Conservation (phyloP, 2,329 filamentous ascomycete genomes). For the Elsinoe australis region DNA sequence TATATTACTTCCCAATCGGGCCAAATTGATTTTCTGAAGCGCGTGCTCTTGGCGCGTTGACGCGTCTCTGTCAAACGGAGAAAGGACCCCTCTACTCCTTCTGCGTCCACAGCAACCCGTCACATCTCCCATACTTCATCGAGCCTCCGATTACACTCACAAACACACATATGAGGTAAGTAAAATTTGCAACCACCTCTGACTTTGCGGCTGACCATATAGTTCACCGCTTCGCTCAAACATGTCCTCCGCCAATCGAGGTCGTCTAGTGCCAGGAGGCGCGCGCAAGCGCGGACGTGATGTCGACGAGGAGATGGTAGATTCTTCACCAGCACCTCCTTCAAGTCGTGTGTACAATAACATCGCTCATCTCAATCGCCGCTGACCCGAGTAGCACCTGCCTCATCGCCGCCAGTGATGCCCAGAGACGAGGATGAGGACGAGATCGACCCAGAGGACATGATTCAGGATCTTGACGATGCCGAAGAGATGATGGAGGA, state of each 20-base stretch:
- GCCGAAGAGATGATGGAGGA: constrained; percentile 62
- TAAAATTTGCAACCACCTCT: neutral
- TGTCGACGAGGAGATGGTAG: constrained; percentile 53
- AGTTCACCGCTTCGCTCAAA: constrained; percentile 78
- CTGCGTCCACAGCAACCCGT: neutral
- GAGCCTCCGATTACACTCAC: neutral
- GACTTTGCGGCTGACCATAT: neutral
- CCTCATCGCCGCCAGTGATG: constrained; percentile 58
- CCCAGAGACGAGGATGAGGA: constrained; percentile 63
- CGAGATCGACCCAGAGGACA: constrained; percentile 59
- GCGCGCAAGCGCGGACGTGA: constrained; percentile 57
- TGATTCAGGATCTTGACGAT: constrained; percentile 58
- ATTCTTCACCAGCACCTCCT: constrained; percentile 51
- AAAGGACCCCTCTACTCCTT: constrained; percentile 11
- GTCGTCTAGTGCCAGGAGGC: constrained; percentile 45
- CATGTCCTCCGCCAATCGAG: constrained; percentile 77
- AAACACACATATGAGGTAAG: neutral
- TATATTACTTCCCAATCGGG: constrained; percentile 16
- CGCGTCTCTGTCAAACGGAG: constrained; percentile 7
- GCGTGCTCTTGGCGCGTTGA: constrained; percentile 2
- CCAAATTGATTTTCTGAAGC: constrained; percentile 8
- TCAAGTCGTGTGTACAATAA: constrained; percentile 51
- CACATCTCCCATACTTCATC: neutral
- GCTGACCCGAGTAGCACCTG: constrained; percentile 36
- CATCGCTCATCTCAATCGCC: neutral